Conservation (phyloP, 805 yeast genomes). For the Candida cerambycidarum region DNA sequence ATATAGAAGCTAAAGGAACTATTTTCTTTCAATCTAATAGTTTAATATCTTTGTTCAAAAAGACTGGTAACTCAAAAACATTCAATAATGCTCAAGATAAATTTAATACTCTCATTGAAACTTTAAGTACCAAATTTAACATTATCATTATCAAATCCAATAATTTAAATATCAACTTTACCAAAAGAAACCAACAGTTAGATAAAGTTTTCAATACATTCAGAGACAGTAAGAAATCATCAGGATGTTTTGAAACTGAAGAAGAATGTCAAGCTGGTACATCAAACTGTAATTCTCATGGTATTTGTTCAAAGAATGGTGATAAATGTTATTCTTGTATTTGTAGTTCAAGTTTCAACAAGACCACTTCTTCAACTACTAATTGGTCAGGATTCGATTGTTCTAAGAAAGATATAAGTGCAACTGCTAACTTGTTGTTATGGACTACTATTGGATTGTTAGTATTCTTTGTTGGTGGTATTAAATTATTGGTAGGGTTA, state of each 20-base stretch:
- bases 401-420: slow-evolving; percentile 64
- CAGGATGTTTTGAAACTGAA: slow-evolving; percentile 40
- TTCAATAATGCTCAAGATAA: slow-evolving; percentile 39
- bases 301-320: slow-evolving; percentile 41
- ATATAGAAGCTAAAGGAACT: slow-evolving; percentile 21
- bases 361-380: slow-evolving; percentile 45
- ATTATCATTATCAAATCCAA: slow-evolving; percentile 6
- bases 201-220: slow-evolving; percentile 3
- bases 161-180: slow-evolving; percentile 5
- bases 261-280: slow-evolving; percentile 50
- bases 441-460: slow-evolving; percentile 60
- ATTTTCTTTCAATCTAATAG: slow-evolving; percentile 44
- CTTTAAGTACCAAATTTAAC: slow-evolving; percentile 10
- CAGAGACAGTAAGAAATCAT: slow-evolving; percentile 6
- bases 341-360: slow-evolving; percentile 46
- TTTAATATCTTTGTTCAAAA: slow-evolving; percentile 40
- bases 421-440: slow-evolving; percentile 64
- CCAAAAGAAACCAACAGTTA: slow-evolving; percentile 6
- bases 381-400: slow-evolving; percentile 62
- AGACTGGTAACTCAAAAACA: slow-evolving; percentile 45
- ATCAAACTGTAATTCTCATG: slow-evolving; percentile 53
- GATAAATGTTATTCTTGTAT: slow-evolving; percentile 50
- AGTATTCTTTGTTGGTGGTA: slow-evolving; percentile 48
- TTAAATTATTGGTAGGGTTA: slow-evolving; percentile 51
- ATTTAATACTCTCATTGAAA: slow-evolving; percentile 27